These are phyloP conservation scores for Nannizziopsis arthrosporioides DNA, from an alignment of 2,329 filamentous ascomycete species.

Conservation along the genomic window DNA sequence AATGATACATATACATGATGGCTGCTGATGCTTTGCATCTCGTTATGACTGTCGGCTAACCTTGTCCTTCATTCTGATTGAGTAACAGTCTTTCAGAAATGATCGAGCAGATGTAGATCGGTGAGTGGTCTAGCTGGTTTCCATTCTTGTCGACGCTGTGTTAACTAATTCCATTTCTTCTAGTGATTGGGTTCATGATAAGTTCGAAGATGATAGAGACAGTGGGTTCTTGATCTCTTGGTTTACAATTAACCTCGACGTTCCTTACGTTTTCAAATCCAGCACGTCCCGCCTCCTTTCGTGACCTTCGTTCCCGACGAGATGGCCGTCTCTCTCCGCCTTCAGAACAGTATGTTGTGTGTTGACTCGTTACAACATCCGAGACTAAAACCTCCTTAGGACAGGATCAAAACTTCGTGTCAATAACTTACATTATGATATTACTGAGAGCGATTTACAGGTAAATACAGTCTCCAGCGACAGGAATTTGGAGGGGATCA, in stretches of 20 bases:
- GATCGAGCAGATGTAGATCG: conserved; percentile 38
- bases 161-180: neutral
- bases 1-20: conserved; percentile 18
- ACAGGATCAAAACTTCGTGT: conserved; percentile 61
- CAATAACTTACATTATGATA: conserved; percentile 85
- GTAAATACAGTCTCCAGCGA: conserved; percentile 37
- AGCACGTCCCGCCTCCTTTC: conserved; percentile 9
- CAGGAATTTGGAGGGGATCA: neutral
- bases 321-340: conserved; percentile 7
- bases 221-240: conserved; percentile 26
- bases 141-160: neutral
- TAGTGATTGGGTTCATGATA: conserved; percentile 91
- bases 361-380: neutral
- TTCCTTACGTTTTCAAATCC: conserved; percentile 11
- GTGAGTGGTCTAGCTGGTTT: conserved; percentile 21
- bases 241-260: conserved; percentile 8
- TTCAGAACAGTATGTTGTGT: conserved; percentile 25
- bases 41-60: conserved; percentile 34
- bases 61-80: conserved; percentile 24
- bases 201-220: conserved; percentile 62
- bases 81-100: conserved; percentile 35
- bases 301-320: conserved; percentile 4
- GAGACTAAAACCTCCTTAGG: neutral
- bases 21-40: conserved; percentile 15
- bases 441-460: conserved; percentile 71